phyloP scores from a whole-genome alignment of 2,329 filamentous ascomycete genomes.

The Fusarium scirpi region DNA sequence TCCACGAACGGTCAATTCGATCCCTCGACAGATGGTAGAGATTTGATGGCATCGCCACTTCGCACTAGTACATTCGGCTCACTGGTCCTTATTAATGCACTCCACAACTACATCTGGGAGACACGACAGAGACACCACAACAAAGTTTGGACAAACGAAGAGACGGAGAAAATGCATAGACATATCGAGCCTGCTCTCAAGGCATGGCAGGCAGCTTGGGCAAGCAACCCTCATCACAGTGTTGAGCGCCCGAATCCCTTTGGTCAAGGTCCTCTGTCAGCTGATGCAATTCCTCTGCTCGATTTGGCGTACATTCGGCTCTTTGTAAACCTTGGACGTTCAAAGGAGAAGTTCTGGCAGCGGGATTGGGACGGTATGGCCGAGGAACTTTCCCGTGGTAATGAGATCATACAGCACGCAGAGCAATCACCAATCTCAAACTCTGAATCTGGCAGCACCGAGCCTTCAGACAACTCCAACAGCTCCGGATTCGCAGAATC shows the following conservation, averaged over 20 bases:
- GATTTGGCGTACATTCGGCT: slow-evolving; percentile 93
- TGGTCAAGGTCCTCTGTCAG: slow-evolving; percentile 83
- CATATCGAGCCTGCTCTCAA: slow-evolving; percentile 94
- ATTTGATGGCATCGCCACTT: slow-evolving; percentile 71
- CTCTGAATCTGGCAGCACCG: slow-evolving; percentile 57
- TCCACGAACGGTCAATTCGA: slow-evolving; percentile 37
- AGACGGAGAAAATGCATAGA: slow-evolving; percentile 95
- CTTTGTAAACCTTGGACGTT: slow-evolving; percentile 91
- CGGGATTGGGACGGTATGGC: slow-evolving; percentile 93
- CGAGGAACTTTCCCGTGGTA: slow-evolving; percentile 83
- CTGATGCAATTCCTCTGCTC: slow-evolving; percentile 89
- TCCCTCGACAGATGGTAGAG: slow-evolving; percentile 44
- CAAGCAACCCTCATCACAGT: slow-evolving; percentile 85
- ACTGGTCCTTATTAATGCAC: slow-evolving; percentile 88
- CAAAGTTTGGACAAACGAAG: slow-evolving; percentile 88
- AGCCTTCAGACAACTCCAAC: slow-evolving; percentile 61
- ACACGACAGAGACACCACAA: slow-evolving; percentile 90
- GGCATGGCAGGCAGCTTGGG: slow-evolving; percentile 95
- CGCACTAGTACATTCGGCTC: slow-evolving; percentile 93
- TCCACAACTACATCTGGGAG: slow-evolving; percentile 99
- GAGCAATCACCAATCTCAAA: slow-evolving; percentile 70
- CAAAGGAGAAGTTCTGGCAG: slow-evolving; percentile 94
- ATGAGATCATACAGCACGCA: slow-evolving; percentile 79
- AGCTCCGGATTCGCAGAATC: slow-evolving; percentile 64
- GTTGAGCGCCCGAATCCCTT: slow-evolving; percentile 87